phyloP scores from a whole-genome alignment of 495 filamentous ascomycete genomes.

The Penicillium alfredii region DNA sequence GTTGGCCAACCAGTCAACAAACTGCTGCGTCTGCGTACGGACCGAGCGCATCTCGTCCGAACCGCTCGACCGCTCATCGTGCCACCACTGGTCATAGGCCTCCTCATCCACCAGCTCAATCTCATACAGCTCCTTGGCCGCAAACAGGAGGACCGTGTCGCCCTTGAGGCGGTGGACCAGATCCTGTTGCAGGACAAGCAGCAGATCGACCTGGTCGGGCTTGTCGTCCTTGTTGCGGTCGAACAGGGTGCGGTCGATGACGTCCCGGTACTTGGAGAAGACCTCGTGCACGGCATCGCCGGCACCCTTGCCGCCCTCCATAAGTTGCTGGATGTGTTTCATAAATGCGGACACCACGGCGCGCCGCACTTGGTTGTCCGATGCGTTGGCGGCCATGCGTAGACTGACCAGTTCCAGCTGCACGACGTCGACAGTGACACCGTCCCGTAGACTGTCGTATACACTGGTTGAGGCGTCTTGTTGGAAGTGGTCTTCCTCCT shows the following conservation, averaged over 20 bases:
- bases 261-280: conserved; percentile 48
- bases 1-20: conserved; percentile 82
- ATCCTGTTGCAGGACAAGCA: conserved; percentile 76
- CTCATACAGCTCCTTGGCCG: conserved; percentile 75
- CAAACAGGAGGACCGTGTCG: conserved; percentile 64
- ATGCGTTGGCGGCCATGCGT: conserved; percentile 82
- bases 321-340: conserved; percentile 68
- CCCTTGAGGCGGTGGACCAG: conserved; percentile 53
- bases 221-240: conserved; percentile 53
- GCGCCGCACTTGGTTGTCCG: conserved; percentile 77
- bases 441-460: conserved; percentile 69
- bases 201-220: conserved; percentile 76
- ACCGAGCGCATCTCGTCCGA: conserved; percentile 63
- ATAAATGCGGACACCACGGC: conserved; percentile 82
- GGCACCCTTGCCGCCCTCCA: conserved; percentile 52
- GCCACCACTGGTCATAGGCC: conserved; percentile 85
- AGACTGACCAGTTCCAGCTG: conserved; percentile 86
- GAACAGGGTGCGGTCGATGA: conserved; percentile 54
- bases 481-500: conserved; percentile 68
- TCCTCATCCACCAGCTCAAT: conserved; percentile 86
- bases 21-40: conserved; percentile 62
- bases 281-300: conserved; percentile 61
- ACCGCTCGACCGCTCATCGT: conserved; percentile 55
- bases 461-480: conserved; percentile 79
- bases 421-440: conserved; percentile 74